phyloP scores from a whole-genome alignment of 148 eudicot species.

The Dianthus caryophyllus region DNA sequence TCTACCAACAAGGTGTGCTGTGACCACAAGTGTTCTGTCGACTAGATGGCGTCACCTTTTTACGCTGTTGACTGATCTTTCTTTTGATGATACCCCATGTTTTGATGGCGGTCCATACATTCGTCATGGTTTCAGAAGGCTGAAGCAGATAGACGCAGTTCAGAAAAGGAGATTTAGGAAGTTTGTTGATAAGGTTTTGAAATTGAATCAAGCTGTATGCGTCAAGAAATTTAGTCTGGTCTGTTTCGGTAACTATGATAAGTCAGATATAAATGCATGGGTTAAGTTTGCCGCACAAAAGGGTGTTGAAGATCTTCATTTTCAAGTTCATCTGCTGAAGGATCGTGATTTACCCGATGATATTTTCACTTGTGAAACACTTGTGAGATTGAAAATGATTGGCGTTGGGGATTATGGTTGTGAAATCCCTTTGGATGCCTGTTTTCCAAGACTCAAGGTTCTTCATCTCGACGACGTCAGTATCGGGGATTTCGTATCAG shows the following conservation, averaged over 20 bases:
- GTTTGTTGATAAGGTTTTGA: not conserved
- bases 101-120: not conserved
- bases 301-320: not conserved
- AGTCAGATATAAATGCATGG: not conserved
- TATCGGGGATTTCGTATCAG: not conserved
- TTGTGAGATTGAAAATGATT: not conserved
- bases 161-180: not conserved
- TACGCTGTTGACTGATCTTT: not conserved
- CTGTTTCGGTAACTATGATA: not conserved
- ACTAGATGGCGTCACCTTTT: slow-evolving; percentile 5
- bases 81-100: not conserved
- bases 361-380: not conserved
- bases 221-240: not conserved
- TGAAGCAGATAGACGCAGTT: not conserved
- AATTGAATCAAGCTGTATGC: not conserved
- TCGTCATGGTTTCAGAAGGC: not conserved
- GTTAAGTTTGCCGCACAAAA: not conserved
- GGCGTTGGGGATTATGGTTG: not conserved
- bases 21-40: slow-evolving; percentile 1
- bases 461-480: not conserved
- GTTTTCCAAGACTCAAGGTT: not conserved
- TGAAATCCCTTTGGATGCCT: not conserved
- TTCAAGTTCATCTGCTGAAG: not conserved
- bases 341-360: not conserved
- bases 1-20: slow-evolving; percentile 3